Evolutionary conservation across 1,139 yeast species (phyloP), one percentile per base, ranked within the genome.

Genomic region (Candida mesenterica): DNA sequence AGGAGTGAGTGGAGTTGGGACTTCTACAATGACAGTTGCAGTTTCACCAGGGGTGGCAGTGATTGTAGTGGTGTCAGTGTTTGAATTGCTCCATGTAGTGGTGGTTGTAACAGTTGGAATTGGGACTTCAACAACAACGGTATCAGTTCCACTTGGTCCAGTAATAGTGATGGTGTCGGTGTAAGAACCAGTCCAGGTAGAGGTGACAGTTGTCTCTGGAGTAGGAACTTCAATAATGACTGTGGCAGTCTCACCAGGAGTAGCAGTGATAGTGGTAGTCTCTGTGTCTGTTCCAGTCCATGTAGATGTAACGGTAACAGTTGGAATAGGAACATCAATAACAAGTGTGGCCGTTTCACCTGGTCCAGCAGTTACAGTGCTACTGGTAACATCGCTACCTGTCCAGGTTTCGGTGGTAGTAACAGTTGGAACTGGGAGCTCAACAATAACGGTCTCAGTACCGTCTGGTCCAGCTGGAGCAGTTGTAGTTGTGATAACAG

Each of bases 241-340:
- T 4, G 49, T 38, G 7, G 36, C 43, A 8, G 39, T 34, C 0
- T 32, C 44, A 17, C 44, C 46, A 4, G 36, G 23, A 5, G 27
- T 14, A 7, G 36, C 41, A 5, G 40, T 29, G 15, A 34, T 29
- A 8, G 43, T 41, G 10, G 44, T 34, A 3, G 48, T 41, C 15
- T 39, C 30, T n/a, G 40, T 32, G 6, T 24, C 39, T 1, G 35
- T 20, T 7, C 36, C 37, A 9, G 44, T 38, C 33, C 47, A 36
- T 8, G 52, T 43, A 1, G 39, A 13, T 1, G 39, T 34, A 8
- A 36, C 24, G 3, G 55, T 50, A 1, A 36, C 34, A 0, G 48
- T 44, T 5, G 52, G 46, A 4, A 34, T 35, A 6, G 61, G 52
- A 15, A 48, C 46, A 9, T 46, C 55, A 15, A 57, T 44, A 1